These are phyloP conservation scores for Phytopythium litorale DNA, from an alignment of 352 stramenopile genomes.

Conservation along the genomic window DNA sequence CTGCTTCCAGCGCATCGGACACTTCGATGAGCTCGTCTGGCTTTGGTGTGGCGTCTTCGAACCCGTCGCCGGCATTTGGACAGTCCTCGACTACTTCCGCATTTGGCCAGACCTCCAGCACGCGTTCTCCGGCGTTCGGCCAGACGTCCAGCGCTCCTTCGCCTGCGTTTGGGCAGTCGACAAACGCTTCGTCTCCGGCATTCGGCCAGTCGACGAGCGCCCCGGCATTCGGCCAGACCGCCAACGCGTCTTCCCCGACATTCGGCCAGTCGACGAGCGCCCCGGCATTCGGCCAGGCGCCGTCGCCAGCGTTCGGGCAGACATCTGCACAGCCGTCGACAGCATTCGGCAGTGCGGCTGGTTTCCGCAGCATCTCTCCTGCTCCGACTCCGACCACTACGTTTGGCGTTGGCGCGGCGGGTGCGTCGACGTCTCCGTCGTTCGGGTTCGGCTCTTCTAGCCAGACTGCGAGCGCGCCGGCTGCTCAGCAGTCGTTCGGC, in stretches of 20 bases:
- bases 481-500: slow-evolving; percentile 12
- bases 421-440: slow-evolving; percentile 20
- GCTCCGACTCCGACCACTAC: slow-evolving; percentile 19
- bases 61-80: slow-evolving; percentile 21
- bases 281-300: background rate
- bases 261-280: slow-evolving; percentile 1
- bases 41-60: slow-evolving; percentile 1
- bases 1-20: slow-evolving; percentile 18
- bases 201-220: slow-evolving; percentile 6
- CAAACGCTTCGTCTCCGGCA: slow-evolving; percentile 12
- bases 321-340: slow-evolving; percentile 9
- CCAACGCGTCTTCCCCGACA: background rate
- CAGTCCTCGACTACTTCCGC: slow-evolving; percentile 1
- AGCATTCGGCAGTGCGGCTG: slow-evolving; percentile 15
- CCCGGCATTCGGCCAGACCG: slow-evolving; percentile 8
- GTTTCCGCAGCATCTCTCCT: slow-evolving; percentile 12
- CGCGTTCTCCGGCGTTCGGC: background rate
- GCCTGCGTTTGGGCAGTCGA: slow-evolving; percentile 1
- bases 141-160: slow-evolving; percentile 8
- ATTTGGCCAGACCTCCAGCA: slow-evolving; percentile 1
- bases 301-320: slow-evolving; percentile 8
- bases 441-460: slow-evolving; percentile 38
- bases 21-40: slow-evolving; percentile 12
- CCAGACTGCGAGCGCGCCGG: slow-evolving; percentile 21
- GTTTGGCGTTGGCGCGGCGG: slow-evolving; percentile 20